Percentiles rank a stretch among this genome's conserved stretches.
phyloP scores from a whole-genome alignment of 371 early-diverging fungal species.

The Apophysomyces elegans region DNA sequence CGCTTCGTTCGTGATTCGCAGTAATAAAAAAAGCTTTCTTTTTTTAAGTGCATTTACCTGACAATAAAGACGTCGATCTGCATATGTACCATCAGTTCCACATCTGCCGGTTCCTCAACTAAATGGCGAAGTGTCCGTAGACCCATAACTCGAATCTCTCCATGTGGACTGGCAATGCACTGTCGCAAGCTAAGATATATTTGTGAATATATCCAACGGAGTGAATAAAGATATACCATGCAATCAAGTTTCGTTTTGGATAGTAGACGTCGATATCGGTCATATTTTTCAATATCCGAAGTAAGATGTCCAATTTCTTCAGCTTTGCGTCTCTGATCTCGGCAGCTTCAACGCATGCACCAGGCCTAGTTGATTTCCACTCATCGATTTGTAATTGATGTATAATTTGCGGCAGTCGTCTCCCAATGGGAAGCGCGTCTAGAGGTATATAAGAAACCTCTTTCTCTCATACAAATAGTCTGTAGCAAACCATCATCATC shows the following conservation, averaged over 20 bases:
- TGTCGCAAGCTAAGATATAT: constrained; percentile 49
- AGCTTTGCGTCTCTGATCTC: constrained; percentile 40
- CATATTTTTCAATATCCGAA: constrained; percentile 50
- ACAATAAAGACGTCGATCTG: constrained; percentile 72
- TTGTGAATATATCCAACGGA: not conserved
- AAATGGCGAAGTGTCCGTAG: constrained; percentile 62
- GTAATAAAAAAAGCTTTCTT: not conserved
- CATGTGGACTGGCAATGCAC: constrained; percentile 56
- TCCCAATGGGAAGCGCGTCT: constrained; percentile 48
- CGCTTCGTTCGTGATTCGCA: not conserved
- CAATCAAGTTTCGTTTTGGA: constrained; percentile 36
- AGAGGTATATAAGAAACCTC: constrained; percentile 10
- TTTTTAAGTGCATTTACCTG: constrained; percentile 36
- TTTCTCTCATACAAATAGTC: not conserved
- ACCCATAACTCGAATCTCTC: constrained; percentile 56
- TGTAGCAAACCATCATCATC: constrained; percentile 41
- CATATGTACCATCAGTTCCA: constrained; percentile 49
- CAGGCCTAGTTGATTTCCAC: constrained; percentile 32
- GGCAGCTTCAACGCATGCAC: constrained; percentile 14
- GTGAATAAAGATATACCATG: constrained; percentile 29
- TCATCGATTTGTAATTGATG: constrained; percentile 41
- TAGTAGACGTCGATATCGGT: constrained; percentile 42
- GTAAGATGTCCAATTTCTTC: constrained; percentile 39
- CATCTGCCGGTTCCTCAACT: constrained; percentile 46
- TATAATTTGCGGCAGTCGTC: constrained; percentile 39